Evolutionary conservation across 2,329 filamentous ascomycete species (phyloP), one percentile per base, ranked within the genome.

Genomic region (Alternaria incomplexa): DNA sequence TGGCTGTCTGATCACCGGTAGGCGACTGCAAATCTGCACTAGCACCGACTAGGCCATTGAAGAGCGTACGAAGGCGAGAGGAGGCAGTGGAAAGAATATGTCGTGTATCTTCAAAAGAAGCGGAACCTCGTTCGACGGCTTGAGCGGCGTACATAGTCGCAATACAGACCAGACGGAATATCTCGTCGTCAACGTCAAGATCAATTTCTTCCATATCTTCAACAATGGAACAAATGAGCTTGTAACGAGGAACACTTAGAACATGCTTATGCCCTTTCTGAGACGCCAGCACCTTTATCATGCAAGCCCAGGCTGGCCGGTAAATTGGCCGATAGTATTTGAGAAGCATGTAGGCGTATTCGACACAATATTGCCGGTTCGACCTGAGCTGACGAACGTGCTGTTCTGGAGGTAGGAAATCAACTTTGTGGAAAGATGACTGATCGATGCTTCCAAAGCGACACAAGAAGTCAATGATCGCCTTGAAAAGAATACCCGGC

Each of bases 111-210:
- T 66, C 58, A 9, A 28, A n/a, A 4, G 65, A 36, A 5, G 65
- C 56, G 4, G 46, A 45, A 7, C 60, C 60, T 56, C 61, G 56
- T n/a, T 70, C 48, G 7, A 69, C 67, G 17, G 67, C 50, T 28
- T 75, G 69, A 15, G 73, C 72, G n/a, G 77, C 71, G 44, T 77
- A 74, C 40, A 75, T 70, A 2, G 71, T 69, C 7, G 72, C 72
- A 9, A 64, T 69, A 64, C 81, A 83, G 12, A 80, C 55, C 9
- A 73, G 61, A n/a, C 63, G 65, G 44, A 79, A 77, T 17, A 69
- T 64, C 5, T 70, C 64, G 3, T 73, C 72, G 52, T 82, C 79
- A 4, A 78, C 55, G 22, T 79, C 76, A n/a, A 82, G 58, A 28
- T 74, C 69, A 2, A 67, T 65, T 11, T 73, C 58, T 15, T 72